phyloP scores from a whole-genome alignment of 2,329 filamentous ascomycete species.

The Xylaria sp. region DNA sequence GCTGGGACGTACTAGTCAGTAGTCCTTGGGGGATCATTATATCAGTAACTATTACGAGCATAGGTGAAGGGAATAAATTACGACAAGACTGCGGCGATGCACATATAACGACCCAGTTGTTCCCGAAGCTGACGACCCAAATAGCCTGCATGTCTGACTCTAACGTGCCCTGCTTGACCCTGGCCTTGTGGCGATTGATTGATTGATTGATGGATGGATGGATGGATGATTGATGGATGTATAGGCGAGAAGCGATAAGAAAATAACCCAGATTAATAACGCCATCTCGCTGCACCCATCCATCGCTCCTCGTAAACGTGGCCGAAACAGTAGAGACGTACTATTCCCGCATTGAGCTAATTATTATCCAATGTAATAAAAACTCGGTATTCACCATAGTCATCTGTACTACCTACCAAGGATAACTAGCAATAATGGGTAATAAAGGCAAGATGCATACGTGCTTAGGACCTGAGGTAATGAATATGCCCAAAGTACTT shows the following conservation, averaged over 20 bases:
- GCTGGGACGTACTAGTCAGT: slow-evolving; percentile 16
- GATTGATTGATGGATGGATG: slow-evolving; percentile 1
- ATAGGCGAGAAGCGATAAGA: slow-evolving; percentile 20
- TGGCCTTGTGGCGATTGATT: slow-evolving; percentile 10
- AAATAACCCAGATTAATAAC: slow-evolving; percentile 21
- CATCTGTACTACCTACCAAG: background rate
- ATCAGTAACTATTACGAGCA: slow-evolving; percentile 12
- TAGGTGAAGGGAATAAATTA: slow-evolving; percentile 31
- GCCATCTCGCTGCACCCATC: slow-evolving; percentile 21
- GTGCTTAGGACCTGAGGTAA: background rate
- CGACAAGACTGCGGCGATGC: slow-evolving; percentile 30
- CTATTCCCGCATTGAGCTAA: slow-evolving; percentile 19
- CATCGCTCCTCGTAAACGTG: slow-evolving; percentile 19
- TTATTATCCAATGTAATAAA: slow-evolving; percentile 13
- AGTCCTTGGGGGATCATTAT: slow-evolving; percentile 7
- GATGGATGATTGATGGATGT: slow-evolving; percentile 3
- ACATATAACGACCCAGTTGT: slow-evolving; percentile 32
- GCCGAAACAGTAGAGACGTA: slow-evolving; percentile 21
- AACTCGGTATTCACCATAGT: slow-evolving; percentile 8
- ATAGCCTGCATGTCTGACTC: slow-evolving; percentile 30
- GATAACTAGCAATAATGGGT: background rate
- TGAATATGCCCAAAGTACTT: background rate
- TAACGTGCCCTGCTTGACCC: slow-evolving; percentile 13
- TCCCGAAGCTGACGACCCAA: slow-evolving; percentile 29
- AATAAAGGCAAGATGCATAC: background rate